These are phyloP conservation scores for Baffinella frigidus DNA, from an alignment of 208 protist genomes.

Conservation along the genomic window DNA sequence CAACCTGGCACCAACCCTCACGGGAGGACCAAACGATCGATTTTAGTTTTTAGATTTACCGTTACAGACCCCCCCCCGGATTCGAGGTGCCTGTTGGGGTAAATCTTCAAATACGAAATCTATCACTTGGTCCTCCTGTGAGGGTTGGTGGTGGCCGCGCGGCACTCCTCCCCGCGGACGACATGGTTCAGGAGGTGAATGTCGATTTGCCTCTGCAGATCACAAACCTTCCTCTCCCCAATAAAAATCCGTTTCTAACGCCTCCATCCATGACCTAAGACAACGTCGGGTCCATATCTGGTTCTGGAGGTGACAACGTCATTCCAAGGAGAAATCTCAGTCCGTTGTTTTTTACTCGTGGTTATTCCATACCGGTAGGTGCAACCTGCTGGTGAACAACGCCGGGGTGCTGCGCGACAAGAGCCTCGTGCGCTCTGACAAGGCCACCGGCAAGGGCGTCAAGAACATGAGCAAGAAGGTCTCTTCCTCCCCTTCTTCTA, in stretches of 20 bases:
- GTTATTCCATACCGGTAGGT: not conserved
- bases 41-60: no score
- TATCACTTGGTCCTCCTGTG: no score
- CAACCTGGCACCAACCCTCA: no score
- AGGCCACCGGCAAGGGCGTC: not conserved
- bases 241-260: not conserved
- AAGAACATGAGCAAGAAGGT: not conserved
- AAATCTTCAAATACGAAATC: no score
- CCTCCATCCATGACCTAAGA: not conserved
- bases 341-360: no score
- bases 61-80: no score
- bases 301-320: not conserved
- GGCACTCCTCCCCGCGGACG: not conserved
- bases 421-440: not conserved
- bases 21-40: no score
- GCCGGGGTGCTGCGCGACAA: not conserved
- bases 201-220: not conserved
- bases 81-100: no score
- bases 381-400: constrained; percentile 16
- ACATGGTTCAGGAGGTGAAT: not conserved
- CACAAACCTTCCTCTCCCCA: not conserved
- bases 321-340: no score
- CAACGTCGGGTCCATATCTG: not conserved
- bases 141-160: no score
- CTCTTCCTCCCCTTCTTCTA: no score